Base-by-base conservation (phyloP, 768 basidiomycete genomes). In the Lactarius indigo region DNA sequence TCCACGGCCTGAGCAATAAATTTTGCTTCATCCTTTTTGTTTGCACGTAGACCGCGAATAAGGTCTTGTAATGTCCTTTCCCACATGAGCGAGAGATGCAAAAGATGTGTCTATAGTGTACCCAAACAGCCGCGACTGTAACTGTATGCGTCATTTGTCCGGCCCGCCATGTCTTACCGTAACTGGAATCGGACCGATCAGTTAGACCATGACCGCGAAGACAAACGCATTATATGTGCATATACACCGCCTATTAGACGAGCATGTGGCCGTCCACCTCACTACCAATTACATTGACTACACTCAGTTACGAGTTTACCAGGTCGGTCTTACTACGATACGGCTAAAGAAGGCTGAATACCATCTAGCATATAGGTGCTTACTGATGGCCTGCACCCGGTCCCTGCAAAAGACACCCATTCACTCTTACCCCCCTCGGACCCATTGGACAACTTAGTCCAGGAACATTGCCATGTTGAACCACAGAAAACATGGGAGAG, bases 41-140 rank as follows among this genome's bases (percentile, higher is more conserved):
- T 96, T 57, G 96, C 93, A 60, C 97, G 88, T 68, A 99, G 83
- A 56, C 96, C 97, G 71, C 96, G 86, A 74, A 97, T 94, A 73
- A 97, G 90, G 78, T 96, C 95, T 74, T 96, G 92, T 10, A 98
- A 84, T 7, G 94, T 96, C 62, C 95, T 85, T 82, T 98, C 96
- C 92, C 94, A 97, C 96, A 97, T 98, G 56, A 47, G 57, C 68
- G 74, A 54, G 70, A 72, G 54, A 71, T 68, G 56, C 73, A 33
- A 61, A n/a, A 37, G 37, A 52, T 58, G 23, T 28, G 47, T 44
- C 55, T 58, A 52, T 26, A 30, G 10, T 26, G n/a, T 42, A 23
- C 23, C 42, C 42, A 31, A 31, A 42, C 55, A 35, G 47, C 33
- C 13, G 10, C 23, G 47, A 47, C 6, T 52, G 50, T 52, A 52